These are phyloP conservation scores for Oidium heveae DNA, from an alignment of 2,329 filamentous ascomycete genomes.

Conservation along the genomic window DNA sequence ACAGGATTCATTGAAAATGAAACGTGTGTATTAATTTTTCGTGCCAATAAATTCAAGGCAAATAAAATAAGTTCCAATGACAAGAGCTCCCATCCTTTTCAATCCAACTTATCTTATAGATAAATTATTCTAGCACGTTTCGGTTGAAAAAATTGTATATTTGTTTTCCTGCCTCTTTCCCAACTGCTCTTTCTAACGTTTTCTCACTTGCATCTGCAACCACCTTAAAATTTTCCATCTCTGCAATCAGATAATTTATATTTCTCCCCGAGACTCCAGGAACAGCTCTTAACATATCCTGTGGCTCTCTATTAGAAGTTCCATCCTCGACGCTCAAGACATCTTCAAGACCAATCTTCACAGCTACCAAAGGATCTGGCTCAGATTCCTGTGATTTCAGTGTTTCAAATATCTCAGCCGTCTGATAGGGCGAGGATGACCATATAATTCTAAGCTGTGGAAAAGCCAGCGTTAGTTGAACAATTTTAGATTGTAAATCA, in stretches of 20 bases:
- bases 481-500: constrained; percentile 76
- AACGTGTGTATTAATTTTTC: too few relatives aligned
- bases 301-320: constrained; percentile 59
- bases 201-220: constrained; percentile 64
- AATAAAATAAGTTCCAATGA: too few relatives aligned
- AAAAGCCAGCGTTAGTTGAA: constrained; percentile 78
- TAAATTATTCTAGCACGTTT: constrained; percentile 10
- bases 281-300: constrained; percentile 70
- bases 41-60: too few relatives aligned
- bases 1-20: too few relatives aligned
- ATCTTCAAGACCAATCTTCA: constrained; percentile 53
- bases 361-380: constrained; percentile 71
- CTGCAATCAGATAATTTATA: constrained; percentile 42
- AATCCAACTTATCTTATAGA: too few relatives aligned
- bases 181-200: constrained; percentile 50
- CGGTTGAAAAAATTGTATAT: constrained; percentile 59
- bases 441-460: constrained; percentile 78
- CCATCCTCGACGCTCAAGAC: constrained; percentile 36
- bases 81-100: too few relatives aligned
- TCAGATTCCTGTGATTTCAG: constrained; percentile 77
- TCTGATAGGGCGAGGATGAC: constrained; percentile 83
- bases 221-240: constrained; percentile 52
- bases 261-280: constrained; percentile 68
- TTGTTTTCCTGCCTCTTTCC: constrained; percentile 48
- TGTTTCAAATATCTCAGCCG: constrained; percentile 85